Evolutionary conservation across 1,284 basidiomycete species (phyloP).

Genomic region (Caloboletus firmus): DNA sequence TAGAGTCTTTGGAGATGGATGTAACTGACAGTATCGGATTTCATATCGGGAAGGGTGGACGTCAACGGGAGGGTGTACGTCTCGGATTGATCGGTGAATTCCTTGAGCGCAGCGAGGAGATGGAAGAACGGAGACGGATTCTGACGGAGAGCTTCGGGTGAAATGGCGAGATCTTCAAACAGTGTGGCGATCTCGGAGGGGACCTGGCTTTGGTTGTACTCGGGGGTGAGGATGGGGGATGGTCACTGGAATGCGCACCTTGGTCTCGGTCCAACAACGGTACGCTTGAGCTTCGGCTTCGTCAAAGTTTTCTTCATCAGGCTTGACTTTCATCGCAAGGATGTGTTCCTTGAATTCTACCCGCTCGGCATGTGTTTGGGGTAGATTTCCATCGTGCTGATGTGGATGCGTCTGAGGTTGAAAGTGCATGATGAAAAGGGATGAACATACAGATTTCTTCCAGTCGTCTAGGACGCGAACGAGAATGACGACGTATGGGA

Average conservation of each 20-base stretch:
- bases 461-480: constrained; percentile 82
- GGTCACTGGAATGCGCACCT: constrained; percentile 37
- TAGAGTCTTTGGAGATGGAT: constrained; percentile 80
- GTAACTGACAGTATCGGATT: constrained; percentile 84
- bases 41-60: constrained; percentile 91
- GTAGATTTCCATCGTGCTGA: constrained; percentile 66
- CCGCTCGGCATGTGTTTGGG: constrained; percentile 68
- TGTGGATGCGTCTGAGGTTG: background rate
- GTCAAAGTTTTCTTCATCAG: constrained; percentile 96
- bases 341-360: constrained; percentile 75
- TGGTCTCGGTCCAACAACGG: constrained; percentile 67
- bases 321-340: constrained; percentile 59
- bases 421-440: background rate
- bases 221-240: background rate
- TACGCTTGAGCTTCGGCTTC: constrained; percentile 85
- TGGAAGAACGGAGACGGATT: constrained; percentile 77
- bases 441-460: constrained; percentile 60
- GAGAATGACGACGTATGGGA: constrained; percentile 86
- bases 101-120: constrained; percentile 76
- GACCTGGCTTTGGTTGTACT: constrained; percentile 39
- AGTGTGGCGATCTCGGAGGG: constrained; percentile 67
- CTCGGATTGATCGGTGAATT: constrained; percentile 51
- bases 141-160: constrained; percentile 34
- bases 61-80: constrained; percentile 53
- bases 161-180: constrained; percentile 57